Percentiles rank a stretch among this genome's conserved stretches.
Evolutionary conservation across 306 rosid species (phyloP).

Genomic region (Phaseolus lunatus): DNA sequence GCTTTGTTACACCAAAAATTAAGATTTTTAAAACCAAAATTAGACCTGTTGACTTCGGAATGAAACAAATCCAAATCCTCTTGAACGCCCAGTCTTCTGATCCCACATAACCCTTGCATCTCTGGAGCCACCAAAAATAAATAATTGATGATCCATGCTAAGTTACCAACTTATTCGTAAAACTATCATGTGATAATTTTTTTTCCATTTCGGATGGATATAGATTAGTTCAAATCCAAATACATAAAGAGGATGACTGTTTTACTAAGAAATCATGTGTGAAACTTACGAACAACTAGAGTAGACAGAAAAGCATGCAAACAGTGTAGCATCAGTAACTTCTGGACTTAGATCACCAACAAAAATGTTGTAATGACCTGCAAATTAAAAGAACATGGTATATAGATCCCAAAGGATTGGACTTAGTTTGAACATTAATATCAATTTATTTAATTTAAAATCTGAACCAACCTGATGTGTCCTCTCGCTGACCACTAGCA

Average conservation of each 20-base stretch:
- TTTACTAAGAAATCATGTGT: slow-evolving; percentile 27
- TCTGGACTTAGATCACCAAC: slow-evolving; percentile 99
- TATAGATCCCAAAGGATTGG: slow-evolving; percentile 12
- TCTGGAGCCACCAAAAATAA: slow-evolving; percentile 54
- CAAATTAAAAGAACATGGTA: slow-evolving; percentile 40
- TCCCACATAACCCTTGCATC: slow-evolving; percentile 99
- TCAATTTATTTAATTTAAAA: slow-evolving; percentile 7
- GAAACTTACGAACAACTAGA: slow-evolving; percentile 97
- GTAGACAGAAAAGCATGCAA: slow-evolving; percentile 94
- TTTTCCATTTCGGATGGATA: slow-evolving; percentile 2
- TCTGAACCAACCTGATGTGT: slow-evolving; percentile 79
- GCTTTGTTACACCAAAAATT: background rate
- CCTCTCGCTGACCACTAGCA: slow-evolving; percentile 99
- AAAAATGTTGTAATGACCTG: slow-evolving; percentile 96
- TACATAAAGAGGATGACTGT: background rate
- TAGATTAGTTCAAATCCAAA: slow-evolving; percentile 24
- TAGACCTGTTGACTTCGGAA: slow-evolving; percentile 88
- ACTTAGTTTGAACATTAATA: slow-evolving; percentile 1
- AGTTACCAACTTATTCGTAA: slow-evolving; percentile 14
- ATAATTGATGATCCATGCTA: slow-evolving; percentile 15
- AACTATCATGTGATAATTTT: background rate
- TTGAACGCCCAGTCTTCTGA: slow-evolving; percentile 96
- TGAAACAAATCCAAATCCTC: slow-evolving; percentile 99
- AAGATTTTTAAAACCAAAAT: slow-evolving; percentile 5
- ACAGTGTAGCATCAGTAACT: slow-evolving; percentile 96